Conservation (phyloP, 148 eudicot genomes). For the Chenopodium formosanum region DNA sequence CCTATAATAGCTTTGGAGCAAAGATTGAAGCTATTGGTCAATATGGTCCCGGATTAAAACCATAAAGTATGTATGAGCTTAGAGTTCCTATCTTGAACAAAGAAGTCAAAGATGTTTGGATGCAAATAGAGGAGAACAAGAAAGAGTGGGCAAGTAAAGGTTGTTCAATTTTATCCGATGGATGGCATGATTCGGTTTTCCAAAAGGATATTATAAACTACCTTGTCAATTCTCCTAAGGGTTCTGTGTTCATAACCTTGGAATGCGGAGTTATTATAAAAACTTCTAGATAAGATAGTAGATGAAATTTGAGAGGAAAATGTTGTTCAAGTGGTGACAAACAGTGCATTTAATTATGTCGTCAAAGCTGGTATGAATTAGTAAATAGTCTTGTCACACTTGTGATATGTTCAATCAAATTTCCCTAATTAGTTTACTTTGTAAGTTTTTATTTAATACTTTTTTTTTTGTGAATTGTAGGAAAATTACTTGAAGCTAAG, state of each 20-base stretch:
- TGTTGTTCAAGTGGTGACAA: slow-evolving; percentile 18
- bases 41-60: slow-evolving; percentile 14
- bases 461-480: neutral
- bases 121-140: neutral
- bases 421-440: neutral
- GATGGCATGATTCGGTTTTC: slow-evolving; percentile 14
- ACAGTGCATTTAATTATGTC: slow-evolving; percentile 19
- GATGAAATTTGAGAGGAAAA: slow-evolving; percentile 21
- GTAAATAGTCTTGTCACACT: neutral
- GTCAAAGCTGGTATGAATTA: slow-evolving; percentile 11
- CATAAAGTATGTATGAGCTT: slow-evolving; percentile 17
- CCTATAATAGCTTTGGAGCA: neutral
- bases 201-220: slow-evolving; percentile 17
- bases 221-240: slow-evolving; percentile 19
- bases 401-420: neutral
- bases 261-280: slow-evolving; percentile 6
- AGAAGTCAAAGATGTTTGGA: neutral
- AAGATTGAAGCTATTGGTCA: slow-evolving; percentile 3
- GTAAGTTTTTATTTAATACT: neutral
- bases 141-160: neutral
- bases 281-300: slow-evolving; percentile 14
- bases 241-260: slow-evolving; percentile 15
- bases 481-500: slow-evolving; percentile 7
- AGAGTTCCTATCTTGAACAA: slow-evolving; percentile 11
- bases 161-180: slow-evolving; percentile 14